A percentile compares a stretch with the other conserved stretches of the same genome.
Conservation (phyloP, 768 basidiomycete species). For the Coprinellus aureogranulatus region DNA sequence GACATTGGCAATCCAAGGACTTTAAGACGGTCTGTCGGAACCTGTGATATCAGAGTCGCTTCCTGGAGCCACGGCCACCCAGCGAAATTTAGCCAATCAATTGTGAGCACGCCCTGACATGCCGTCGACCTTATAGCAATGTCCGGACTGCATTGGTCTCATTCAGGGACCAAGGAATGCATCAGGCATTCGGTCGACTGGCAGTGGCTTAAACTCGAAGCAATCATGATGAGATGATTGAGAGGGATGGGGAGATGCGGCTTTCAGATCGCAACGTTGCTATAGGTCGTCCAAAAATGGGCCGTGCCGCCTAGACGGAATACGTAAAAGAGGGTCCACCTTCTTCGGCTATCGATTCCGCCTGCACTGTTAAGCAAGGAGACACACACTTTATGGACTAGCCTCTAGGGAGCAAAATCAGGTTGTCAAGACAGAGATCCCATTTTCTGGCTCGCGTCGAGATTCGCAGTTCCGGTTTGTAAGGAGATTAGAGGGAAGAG, state of each 20-base stretch:
- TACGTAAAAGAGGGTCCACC: neutral
- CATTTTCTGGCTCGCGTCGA: neutral
- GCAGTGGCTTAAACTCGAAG: conserved; percentile 6
- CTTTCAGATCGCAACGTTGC: neutral
- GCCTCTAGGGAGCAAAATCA: neutral
- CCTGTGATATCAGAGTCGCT: neutral
- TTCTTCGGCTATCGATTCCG: neutral
- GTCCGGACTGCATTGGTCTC: conserved; percentile 15
- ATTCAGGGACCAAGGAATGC: conserved; percentile 24
- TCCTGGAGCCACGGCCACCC: neutral
- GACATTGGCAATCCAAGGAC: neutral
- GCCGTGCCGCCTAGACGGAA: neutral
- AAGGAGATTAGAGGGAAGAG: neutral
- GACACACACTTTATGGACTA: neutral
- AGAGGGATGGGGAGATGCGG: neutral
- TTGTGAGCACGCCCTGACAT: neutral
- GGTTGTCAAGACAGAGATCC: conserved; percentile 4
- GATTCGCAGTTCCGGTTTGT: neutral
- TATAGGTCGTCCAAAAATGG: neutral
- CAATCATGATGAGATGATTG: conserved; percentile 11
- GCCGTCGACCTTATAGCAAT: conserved; percentile 9
- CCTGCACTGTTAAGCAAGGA: neutral
- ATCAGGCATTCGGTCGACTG: conserved; percentile 2
- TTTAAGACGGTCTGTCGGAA: neutral
- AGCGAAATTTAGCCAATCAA: neutral